These are phyloP conservation scores for Mycosphaerella arachidis DNA, from an alignment of 2,329 filamentous ascomycete species.

Conservation along the genomic window DNA sequence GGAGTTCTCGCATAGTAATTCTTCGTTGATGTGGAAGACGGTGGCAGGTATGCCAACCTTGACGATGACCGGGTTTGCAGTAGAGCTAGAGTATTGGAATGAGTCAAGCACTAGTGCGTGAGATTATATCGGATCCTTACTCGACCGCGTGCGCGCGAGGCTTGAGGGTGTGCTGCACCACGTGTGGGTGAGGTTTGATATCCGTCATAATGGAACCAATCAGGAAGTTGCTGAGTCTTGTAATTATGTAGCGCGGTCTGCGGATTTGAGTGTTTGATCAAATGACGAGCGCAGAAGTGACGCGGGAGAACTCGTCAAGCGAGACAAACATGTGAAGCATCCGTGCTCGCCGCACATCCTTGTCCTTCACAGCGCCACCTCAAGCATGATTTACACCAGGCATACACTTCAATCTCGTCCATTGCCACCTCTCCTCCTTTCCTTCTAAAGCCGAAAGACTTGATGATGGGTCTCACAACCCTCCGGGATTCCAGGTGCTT, in stretches of 20 bases:
- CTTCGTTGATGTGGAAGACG: constrained; percentile 4
- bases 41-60: constrained; percentile 6
- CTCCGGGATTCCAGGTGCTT: background rate
- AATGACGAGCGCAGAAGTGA: no score
- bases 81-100: constrained; percentile 1
- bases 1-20: background rate
- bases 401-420: background rate
- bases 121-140: background rate
- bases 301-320: no score
- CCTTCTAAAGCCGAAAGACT: background rate
- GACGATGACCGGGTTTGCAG: constrained; percentile 1
- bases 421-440: background rate
- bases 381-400: background rate
- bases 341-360: background rate
- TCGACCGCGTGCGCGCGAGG: background rate
- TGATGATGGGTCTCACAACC: background rate
- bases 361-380: background rate
- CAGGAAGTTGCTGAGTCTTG: no score
- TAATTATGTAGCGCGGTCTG: no score
- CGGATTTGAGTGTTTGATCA: no score
- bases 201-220: no score
- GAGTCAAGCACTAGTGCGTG: background rate
- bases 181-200: background rate
- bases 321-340: background rate
- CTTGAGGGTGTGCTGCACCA: background rate